Evolutionary conservation across 202 grass and related monocot genomes (phyloP).

Genomic region (Carex arenaria): DNA sequence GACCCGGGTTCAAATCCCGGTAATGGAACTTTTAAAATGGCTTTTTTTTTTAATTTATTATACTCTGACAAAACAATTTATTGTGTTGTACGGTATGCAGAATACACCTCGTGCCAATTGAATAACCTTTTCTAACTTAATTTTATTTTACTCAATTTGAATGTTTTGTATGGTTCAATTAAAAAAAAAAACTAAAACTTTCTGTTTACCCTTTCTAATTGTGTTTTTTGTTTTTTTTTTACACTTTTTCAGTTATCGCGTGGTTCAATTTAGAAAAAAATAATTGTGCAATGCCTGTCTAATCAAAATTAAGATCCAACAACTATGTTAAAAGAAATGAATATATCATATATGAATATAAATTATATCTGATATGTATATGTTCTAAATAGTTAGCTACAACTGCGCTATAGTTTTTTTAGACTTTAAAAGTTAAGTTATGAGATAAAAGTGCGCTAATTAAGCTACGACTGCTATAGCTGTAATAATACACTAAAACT

Average conservation of each 20-base stretch:
- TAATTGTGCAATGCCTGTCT: not conserved
- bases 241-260: not conserved
- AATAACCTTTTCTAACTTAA: not conserved
- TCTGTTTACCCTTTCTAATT: not conserved
- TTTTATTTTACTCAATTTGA: not conserved
- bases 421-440: too few species aligned
- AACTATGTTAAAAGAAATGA: too few species aligned
- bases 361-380: too few species aligned
- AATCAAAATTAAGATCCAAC: not conserved
- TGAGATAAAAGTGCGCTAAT: too few species aligned
- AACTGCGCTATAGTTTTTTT: too few species aligned
- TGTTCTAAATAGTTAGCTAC: too few species aligned
- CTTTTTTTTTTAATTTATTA: not conserved
- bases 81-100: not conserved
- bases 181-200: not conserved
- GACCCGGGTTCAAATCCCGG: slow-evolving; percentile 99
- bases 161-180: not conserved
- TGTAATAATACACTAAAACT: too few species aligned
- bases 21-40: slow-evolving; percentile 43
- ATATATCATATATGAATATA: too few species aligned
- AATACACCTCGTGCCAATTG: not conserved
- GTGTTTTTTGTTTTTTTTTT: not conserved
- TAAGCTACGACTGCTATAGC: too few species aligned
- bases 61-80: not conserved
- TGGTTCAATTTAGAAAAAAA: not conserved